Conservation (phyloP, 345 rosid genomes). For the Euphorbia peplus region DNA sequence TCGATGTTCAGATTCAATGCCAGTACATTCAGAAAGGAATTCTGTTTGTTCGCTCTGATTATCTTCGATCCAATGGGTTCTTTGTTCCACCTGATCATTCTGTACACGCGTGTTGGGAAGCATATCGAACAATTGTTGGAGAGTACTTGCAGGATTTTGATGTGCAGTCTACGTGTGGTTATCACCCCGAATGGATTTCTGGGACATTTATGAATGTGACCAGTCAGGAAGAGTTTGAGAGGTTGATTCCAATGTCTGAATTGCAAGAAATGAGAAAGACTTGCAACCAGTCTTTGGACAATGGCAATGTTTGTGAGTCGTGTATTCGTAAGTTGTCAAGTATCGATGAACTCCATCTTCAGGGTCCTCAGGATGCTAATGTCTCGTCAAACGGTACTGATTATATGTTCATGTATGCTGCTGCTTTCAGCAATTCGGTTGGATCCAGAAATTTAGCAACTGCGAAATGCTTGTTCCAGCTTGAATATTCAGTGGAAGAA, state of each 20-base stretch:
- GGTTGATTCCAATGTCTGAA: slow-evolving; percentile 23
- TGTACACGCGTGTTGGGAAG: slow-evolving; percentile 29
- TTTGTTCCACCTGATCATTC: slow-evolving; percentile 32
- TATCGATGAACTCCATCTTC: slow-evolving; percentile 6
- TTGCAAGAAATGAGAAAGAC: slow-evolving; percentile 22
- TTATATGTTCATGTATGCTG: slow-evolving; percentile 32
- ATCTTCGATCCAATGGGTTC: slow-evolving; percentile 22
- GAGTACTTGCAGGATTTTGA: slow-evolving; percentile 26
- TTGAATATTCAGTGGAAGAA: background rate
- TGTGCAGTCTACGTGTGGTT: slow-evolving; percentile 29
- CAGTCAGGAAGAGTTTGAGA: slow-evolving; percentile 31
- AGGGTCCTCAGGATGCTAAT: slow-evolving; percentile 5
- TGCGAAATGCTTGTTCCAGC: slow-evolving; percentile 35
- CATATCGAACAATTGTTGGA: slow-evolving; percentile 14
- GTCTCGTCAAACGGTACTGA: slow-evolving; percentile 25
- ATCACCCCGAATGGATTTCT: slow-evolving; percentile 24
- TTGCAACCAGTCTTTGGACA: slow-evolving; percentile 30
- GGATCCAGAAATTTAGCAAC: slow-evolving; percentile 38
- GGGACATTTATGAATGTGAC: slow-evolving; percentile 27
- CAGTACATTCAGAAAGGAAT: slow-evolving; percentile 22
- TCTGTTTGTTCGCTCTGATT: slow-evolving; percentile 31
- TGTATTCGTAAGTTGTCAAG: slow-evolving; percentile 28
- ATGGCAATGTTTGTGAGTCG: slow-evolving; percentile 21
- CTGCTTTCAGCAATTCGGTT: slow-evolving; percentile 30
- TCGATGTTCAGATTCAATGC: slow-evolving; percentile 15